Conservation (phyloP, 305 asterid species). For the Fraxinus ornus region DNA sequence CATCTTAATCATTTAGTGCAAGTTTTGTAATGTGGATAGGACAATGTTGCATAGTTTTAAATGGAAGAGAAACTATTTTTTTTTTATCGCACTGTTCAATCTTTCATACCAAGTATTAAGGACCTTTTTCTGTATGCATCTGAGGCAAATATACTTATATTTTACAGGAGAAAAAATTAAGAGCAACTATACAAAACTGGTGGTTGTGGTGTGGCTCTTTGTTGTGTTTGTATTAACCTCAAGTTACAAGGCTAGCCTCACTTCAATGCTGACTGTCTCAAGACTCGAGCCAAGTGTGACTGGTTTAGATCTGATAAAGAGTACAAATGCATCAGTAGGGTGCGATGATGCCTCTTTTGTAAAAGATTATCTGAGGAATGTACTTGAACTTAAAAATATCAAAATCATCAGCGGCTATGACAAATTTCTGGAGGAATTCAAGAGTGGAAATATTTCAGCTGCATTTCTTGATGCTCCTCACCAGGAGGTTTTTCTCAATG, state of each 20-base stretch:
- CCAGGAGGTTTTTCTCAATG: slow-evolving; percentile 30
- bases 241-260: slow-evolving; percentile 38
- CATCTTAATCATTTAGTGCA: background rate
- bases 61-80: background rate
- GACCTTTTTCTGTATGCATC: background rate
- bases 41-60: background rate
- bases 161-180: slow-evolving; percentile 27
- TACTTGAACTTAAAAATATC: slow-evolving; percentile 27
- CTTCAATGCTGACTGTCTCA: slow-evolving; percentile 38
- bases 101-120: background rate
- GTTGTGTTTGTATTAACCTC: slow-evolving; percentile 35
- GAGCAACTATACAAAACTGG: slow-evolving; percentile 28
- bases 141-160: background rate
- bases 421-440: slow-evolving; percentile 24
- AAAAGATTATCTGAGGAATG: slow-evolving; percentile 25
- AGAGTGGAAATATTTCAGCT: slow-evolving; percentile 30
- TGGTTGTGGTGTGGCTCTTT: slow-evolving; percentile 39
- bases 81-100: no score
- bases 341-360: slow-evolving; percentile 40
- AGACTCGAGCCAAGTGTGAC: slow-evolving; percentile 30
- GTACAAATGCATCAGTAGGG: slow-evolving; percentile 36
- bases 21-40: background rate
- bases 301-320: slow-evolving; percentile 25
- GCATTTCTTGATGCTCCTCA: slow-evolving; percentile 43
- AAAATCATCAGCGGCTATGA: slow-evolving; percentile 13